Conservation (phyloP, 768 basidiomycete genomes). For the Boletus insuetus region DNA sequence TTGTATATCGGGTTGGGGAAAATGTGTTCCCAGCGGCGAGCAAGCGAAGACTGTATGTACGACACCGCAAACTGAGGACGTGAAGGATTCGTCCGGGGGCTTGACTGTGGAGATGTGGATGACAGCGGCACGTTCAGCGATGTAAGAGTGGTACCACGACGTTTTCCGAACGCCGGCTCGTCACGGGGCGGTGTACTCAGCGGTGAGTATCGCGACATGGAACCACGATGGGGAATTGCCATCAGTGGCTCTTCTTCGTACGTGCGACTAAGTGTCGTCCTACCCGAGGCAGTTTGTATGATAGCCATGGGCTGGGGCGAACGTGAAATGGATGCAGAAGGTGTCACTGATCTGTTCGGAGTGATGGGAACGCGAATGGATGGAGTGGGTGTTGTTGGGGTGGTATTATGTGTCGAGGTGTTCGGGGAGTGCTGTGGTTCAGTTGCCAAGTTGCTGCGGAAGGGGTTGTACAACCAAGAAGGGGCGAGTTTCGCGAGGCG, state of each 20-base stretch:
- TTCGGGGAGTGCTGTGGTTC: conserved; percentile 56
- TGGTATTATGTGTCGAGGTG: conserved; percentile 38
- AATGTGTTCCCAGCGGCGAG: conserved; percentile 87
- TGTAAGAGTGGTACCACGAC: conserved; percentile 48
- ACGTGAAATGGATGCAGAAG: conserved; percentile 32
- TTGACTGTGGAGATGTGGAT: conserved; percentile 42
- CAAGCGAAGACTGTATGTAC: conserved; percentile 68
- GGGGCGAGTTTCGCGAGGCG: conserved; percentile 62
- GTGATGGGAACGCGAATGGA: conserved; percentile 31
- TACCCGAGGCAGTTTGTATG: conserved; percentile 35
- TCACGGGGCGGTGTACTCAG: conserved; percentile 69
- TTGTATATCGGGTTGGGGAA: conserved; percentile 71
- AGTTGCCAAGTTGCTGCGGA: conserved; percentile 53
- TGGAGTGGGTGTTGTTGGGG: conserved; percentile 22
- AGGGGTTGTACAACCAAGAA: conserved; percentile 79
- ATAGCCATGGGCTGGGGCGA: conserved; percentile 44
- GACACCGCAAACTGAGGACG: conserved; percentile 56
- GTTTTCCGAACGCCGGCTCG: conserved; percentile 48
- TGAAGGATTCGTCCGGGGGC: conserved; percentile 61
- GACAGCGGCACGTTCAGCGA: conserved; percentile 41
- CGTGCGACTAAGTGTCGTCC: conserved; percentile 48
- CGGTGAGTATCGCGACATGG: conserved; percentile 58
- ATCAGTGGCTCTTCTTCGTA: conserved; percentile 56
- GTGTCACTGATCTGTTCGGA: conserved; percentile 28
- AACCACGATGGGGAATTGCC: conserved; percentile 42